Conservation (phyloP, 2,329 filamentous ascomycete genomes). For the Sphaerulina vaccinii region DNA sequence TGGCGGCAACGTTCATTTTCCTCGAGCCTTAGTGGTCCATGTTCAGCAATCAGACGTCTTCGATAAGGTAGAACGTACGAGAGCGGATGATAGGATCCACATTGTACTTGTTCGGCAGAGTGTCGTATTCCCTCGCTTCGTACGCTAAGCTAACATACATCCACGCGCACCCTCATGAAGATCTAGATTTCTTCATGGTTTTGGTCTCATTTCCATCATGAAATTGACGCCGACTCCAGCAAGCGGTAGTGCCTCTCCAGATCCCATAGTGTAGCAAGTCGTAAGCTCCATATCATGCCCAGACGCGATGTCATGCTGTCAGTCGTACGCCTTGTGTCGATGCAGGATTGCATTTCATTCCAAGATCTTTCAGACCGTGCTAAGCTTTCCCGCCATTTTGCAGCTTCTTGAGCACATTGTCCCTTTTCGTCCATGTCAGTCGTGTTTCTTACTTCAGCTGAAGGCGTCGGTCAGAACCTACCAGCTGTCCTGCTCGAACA, state of each 20-base stretch:
- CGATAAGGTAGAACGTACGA: too few relatives aligned
- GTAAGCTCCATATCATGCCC: constrained; percentile 4
- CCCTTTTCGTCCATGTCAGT: constrained; percentile 5
- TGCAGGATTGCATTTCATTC: too few relatives aligned
- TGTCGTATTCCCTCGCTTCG: too few relatives aligned
- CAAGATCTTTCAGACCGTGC: too few relatives aligned
- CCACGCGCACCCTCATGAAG: not conserved
- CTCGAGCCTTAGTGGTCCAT: too few relatives aligned
- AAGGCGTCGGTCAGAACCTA: constrained; percentile 6
- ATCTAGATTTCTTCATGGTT: constrained; percentile 3
- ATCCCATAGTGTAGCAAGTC: constrained; percentile 16
- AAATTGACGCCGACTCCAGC: not conserved
- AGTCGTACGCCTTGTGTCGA: not conserved
- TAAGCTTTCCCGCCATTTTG: constrained; percentile 14
- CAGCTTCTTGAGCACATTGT: constrained; percentile 20
- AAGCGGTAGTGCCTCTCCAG: not conserved
- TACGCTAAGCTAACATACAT: too few relatives aligned
- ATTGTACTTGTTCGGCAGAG: too few relatives aligned
- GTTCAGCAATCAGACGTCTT: too few relatives aligned
- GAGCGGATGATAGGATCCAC: too few relatives aligned
- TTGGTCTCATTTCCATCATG: not conserved
- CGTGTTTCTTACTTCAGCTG: not conserved
- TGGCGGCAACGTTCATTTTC: too few relatives aligned
- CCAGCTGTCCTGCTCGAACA: constrained; percentile 24
- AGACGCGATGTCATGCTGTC: not conserved